These are phyloP conservation scores for Pleurotus citrinopileatus DNA, from an alignment of 768 basidiomycete genomes.

Conservation along the genomic window DNA sequence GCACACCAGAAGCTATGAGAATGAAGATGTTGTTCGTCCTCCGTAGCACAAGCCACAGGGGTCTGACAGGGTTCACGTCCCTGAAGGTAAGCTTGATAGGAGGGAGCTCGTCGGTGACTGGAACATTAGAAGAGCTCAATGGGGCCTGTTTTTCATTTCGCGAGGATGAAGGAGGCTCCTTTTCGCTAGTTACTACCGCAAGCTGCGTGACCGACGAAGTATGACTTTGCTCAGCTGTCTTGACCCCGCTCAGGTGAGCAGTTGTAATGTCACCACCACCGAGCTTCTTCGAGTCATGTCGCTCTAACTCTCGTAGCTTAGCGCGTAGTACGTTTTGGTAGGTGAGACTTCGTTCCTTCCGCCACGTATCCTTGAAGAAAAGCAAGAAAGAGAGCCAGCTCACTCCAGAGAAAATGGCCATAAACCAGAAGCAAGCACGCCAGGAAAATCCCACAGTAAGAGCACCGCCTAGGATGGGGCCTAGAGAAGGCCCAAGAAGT, in stretches of 20 bases:
- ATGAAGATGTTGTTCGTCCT: constrained; percentile 67
- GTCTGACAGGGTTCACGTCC: constrained; percentile 75
- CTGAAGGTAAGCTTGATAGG: constrained; percentile 53
- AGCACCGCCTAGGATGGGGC: constrained; percentile 69
- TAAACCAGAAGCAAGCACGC: constrained; percentile 84
- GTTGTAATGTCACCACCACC: constrained; percentile 66
- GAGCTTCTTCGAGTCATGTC: constrained; percentile 46
- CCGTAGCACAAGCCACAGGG: constrained; percentile 54
- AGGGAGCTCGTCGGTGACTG: constrained; percentile 13
- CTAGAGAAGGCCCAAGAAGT: constrained; percentile 70
- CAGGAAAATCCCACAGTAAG: constrained; percentile 69
- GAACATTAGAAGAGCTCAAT: too few species aligned
- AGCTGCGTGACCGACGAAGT: constrained; percentile 9
- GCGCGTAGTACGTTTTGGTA: constrained; percentile 63
- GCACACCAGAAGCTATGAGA: constrained; percentile 61
- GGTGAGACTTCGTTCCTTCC: constrained; percentile 74
- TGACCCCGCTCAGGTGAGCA: constrained; percentile 19
- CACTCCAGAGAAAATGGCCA: constrained; percentile 57
- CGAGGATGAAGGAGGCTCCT: not conserved
- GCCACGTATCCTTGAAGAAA: constrained; percentile 81
- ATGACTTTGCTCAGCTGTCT: constrained; percentile 5
- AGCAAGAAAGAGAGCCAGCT: constrained; percentile 56
- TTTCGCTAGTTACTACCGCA: not conserved
- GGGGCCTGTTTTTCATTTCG: too few species aligned
- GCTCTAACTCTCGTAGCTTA: constrained; percentile 16